Base-by-base conservation (phyloP, 2,329 filamentous ascomycete genomes). In the Exophiala sp. region DNA sequence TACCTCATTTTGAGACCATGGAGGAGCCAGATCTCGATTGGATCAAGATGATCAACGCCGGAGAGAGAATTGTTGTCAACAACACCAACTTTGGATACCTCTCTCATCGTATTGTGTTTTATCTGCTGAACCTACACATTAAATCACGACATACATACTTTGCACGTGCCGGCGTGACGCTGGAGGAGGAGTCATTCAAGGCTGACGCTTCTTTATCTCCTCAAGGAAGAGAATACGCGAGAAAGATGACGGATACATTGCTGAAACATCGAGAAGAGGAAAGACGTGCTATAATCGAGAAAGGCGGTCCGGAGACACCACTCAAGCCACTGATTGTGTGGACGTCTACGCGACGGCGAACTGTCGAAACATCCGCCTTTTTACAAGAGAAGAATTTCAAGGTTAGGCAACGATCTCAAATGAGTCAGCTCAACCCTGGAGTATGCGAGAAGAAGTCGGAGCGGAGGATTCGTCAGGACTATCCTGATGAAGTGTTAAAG, bases 11-110 rank as follows among this genome's bases (percentile, higher is more conserved):
- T 64, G 91, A 99, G 74, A 95, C 90, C 1, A 97, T 99, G 91
- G 82, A 91, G 65, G 94, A 99, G 70, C 80, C 81, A 29, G 91
- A 97, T 62, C 80, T 99, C 59, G 96, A 97, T 69, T 99, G 92
- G 74, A 92, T 99, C 75, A 96, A 96, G 76, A 96, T 99, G 92
- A 95, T 97, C 69, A 99, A 99, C 64, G 94, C 94, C 6, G 94
- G 94, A 41, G 85, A 92, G 67, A 85, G 90, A 62, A 87, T 99
- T 67, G 87, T 92, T 64, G 92, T 97, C 72, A 99, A 99, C 75
- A 96, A 97, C 63, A 89, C 94, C 69, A 91, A 87, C 67, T 97
- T 99, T 71, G 92, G 91, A 64, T 99, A 99, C 68, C 81, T 99
- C 32, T 95, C 91, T 0, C 91, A 99, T 69, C 85, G 94, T 57